Conservation (phyloP, 2,329 filamentous ascomycete species). For the Triangularia verruculosa region DNA sequence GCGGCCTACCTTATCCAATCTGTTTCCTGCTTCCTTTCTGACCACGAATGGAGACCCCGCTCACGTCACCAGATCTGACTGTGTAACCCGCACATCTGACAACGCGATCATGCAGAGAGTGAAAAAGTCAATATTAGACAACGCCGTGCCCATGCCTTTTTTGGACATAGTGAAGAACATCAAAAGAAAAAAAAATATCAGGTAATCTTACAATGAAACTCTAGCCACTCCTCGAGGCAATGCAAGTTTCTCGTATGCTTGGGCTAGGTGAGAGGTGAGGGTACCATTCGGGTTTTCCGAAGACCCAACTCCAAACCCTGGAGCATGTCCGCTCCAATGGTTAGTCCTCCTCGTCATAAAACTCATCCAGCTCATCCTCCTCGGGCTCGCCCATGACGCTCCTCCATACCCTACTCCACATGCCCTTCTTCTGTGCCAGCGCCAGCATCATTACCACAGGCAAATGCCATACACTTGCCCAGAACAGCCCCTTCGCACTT, state of each 20-base stretch:
- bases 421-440: constrained; percentile 87
- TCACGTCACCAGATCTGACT: background rate
- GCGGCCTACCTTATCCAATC: background rate
- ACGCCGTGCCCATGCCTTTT: background rate
- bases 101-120: background rate
- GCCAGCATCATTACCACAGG: constrained; percentile 86
- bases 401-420: constrained; percentile 81
- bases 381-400: constrained; percentile 59
- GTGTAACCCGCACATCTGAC: background rate
- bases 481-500: constrained; percentile 81
- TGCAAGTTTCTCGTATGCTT: background rate
- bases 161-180: background rate
- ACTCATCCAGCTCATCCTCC: constrained; percentile 41
- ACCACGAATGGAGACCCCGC: background rate
- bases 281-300: background rate
- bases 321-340: constrained; percentile 36
- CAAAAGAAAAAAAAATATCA: background rate
- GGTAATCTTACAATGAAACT: constrained; percentile 2
- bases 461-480: constrained; percentile 96
- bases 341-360: constrained; percentile 40
- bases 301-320: background rate
- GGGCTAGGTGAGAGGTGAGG: background rate
- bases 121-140: background rate
- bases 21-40: background rate
- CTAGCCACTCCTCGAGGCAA: background rate